Evolutionary conservation across 1,139 yeast genomes (phyloP).

Genomic region (Yamadazyma aaseri): DNA sequence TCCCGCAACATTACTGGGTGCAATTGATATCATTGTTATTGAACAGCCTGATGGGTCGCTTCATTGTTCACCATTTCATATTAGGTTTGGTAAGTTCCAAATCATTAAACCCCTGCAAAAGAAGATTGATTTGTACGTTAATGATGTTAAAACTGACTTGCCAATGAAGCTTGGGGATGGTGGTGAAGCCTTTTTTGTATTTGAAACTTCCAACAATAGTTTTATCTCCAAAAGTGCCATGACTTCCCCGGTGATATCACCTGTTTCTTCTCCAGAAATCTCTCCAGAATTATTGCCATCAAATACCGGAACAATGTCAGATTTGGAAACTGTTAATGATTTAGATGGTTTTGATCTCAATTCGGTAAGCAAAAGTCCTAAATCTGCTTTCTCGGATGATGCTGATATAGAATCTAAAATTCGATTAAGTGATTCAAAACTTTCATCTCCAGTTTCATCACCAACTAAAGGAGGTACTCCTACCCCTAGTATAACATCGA

Average conservation of each 20-base stretch:
- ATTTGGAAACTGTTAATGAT: slow-evolving; percentile 26
- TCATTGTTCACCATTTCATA: slow-evolving; percentile 95
- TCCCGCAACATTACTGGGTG: slow-evolving; percentile 95
- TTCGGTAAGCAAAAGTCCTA: slow-evolving; percentile 1
- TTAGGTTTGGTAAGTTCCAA: slow-evolving; percentile 92
- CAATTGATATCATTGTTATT: slow-evolving; percentile 95
- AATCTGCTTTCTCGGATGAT: slow-evolving; percentile 3
- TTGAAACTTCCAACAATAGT: slow-evolving; percentile 68
- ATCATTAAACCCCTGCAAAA: slow-evolving; percentile 93
- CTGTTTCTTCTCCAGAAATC: slow-evolving; percentile 64
- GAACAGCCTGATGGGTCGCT: slow-evolving; percentile 82
- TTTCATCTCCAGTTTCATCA: slow-evolving; percentile 17
- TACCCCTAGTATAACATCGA: slow-evolving; percentile 26
- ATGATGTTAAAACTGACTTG: slow-evolving; percentile 74
- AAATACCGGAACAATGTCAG: slow-evolving; percentile 16
- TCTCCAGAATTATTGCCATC: slow-evolving; percentile 28
- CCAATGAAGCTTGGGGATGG: slow-evolving; percentile 98
- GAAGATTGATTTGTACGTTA: slow-evolving; percentile 84
- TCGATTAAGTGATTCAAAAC: slow-evolving; percentile 22
- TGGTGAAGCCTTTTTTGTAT: slow-evolving; percentile 97
- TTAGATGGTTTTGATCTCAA: slow-evolving; percentile 38
- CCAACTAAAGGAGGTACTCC: slow-evolving; percentile 18
- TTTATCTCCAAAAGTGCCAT: slow-evolving; percentile 71
- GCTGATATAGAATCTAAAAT: slow-evolving; percentile 30
- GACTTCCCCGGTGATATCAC: slow-evolving; percentile 91